Evolutionary conservation across 108 stramenopile genomes (phyloP), one percentile per base, ranked within the genome.

Genomic region (Mediolabrus comicus): DNA sequence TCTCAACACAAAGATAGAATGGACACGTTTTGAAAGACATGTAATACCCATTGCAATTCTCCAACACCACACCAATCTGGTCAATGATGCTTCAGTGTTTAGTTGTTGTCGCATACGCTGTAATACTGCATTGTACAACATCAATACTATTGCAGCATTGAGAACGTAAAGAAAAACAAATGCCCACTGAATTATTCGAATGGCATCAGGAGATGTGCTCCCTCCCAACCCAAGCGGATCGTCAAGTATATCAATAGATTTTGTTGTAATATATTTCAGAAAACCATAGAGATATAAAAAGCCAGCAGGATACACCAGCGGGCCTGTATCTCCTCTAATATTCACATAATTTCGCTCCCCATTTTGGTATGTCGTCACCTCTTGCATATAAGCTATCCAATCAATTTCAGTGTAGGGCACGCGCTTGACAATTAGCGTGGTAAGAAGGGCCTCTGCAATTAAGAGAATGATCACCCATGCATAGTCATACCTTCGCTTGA

Each of bases 361-460:
- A 26, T 83, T 77, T 49, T 86, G 79, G 26, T 85, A 86, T 19
- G 83, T 85, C n/a, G 59, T 60, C 31, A 98, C 97, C 80, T 99
- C 96, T 83, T 98, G 87, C 97, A 99, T 98, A 84, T 99, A 99
- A 6, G 98, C 97, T 28, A 77, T 60, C 96, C 96, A 99, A 74
- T 99, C 98, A 67, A 99, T 99, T 81, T 99, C 98, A 7, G 98
- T 99, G 83, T 99, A 97, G 22, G 92, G 81, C 5, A 97, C 89
- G 25, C 72, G 69, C 7, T 35, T 32, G 28, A 97, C 79, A 38
- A 97, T 94, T 16, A 87, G 30, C 10, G 46, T 22, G 53, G 86
- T 82, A 34, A 97, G 71, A 19, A 74, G 24, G 13, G 71, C 49
- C 43, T 92, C 90, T 56, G 58, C 76, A 52, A 75, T 9, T 41